These are phyloP conservation scores for Sapria himalayana DNA, from an alignment of 345 rosid genomes.

Conservation along the genomic window DNA sequence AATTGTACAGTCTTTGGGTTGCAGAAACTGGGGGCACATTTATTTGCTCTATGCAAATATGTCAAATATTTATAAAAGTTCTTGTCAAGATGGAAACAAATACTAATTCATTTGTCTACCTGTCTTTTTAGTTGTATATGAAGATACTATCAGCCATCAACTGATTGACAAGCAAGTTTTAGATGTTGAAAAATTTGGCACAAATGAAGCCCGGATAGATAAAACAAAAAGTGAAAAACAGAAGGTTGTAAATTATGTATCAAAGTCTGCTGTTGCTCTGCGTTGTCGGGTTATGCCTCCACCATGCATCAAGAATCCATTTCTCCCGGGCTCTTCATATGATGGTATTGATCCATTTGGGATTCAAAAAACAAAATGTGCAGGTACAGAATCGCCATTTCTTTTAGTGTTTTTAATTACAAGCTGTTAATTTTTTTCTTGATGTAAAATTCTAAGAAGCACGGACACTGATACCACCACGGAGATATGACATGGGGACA, in stretches of 20 bases:
- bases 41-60: neutral
- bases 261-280: constrained; percentile 70
- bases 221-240: constrained; percentile 15
- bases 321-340: constrained; percentile 29
- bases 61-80: neutral
- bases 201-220: constrained; percentile 23
- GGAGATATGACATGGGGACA: no score
- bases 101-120: no score
- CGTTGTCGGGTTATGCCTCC: constrained; percentile 84
- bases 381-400: constrained; percentile 25
- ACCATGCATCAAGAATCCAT: constrained; percentile 91
- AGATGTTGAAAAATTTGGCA: constrained; percentile 20
- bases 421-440: no score
- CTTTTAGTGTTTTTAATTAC: no score
- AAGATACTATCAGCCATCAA: constrained; percentile 26
- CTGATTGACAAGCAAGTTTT: constrained; percentile 20
- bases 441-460: no score
- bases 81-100: neutral
- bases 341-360: constrained; percentile 44
- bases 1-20: neutral
- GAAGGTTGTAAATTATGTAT: constrained; percentile 35
- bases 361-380: constrained; percentile 70
- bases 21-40: neutral
- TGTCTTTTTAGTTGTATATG: no score
- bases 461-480: no score